These are phyloP conservation scores for Dictyophora rubrovolvata DNA, from an alignment of 768 basidiomycete species.

Conservation along the genomic window DNA sequence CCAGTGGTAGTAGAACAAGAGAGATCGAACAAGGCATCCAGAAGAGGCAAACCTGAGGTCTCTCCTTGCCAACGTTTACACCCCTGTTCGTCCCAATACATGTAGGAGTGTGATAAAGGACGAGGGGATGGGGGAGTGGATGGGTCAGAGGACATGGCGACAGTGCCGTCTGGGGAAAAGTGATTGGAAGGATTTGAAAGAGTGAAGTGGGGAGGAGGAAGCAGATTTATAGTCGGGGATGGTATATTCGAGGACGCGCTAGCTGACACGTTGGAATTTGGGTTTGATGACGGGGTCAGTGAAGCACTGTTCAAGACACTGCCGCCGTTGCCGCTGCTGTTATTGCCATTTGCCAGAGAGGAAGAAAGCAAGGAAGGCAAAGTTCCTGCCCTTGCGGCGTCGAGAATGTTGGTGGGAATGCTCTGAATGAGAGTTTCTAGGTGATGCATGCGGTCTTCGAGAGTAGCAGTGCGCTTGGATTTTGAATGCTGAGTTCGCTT, in stretches of 20 bases:
- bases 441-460: constrained; percentile 85
- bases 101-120: constrained; percentile 65
- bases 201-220: constrained; percentile 30
- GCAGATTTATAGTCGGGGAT: not conserved
- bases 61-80: constrained; percentile 89
- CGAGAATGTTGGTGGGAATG: constrained; percentile 72
- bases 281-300: constrained; percentile 33
- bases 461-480: constrained; percentile 78
- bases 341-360: constrained; percentile 59
- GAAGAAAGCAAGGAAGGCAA: constrained; percentile 72
- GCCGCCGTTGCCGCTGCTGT: constrained; percentile 22
- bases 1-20: constrained; percentile 22
- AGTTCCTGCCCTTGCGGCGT: constrained; percentile 42
- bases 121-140: constrained; percentile 24
- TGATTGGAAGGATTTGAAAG: constrained; percentile 5
- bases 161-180: not conserved
- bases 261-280: constrained; percentile 38
- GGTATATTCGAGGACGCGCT: constrained; percentile 16
- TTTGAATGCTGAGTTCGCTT: constrained; percentile 82
- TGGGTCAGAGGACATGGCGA: not conserved
- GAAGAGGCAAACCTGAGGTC: constrained; percentile 81
- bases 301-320: constrained; percentile 39
- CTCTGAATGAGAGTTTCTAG: constrained; percentile 78
- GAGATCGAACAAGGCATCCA: constrained; percentile 73
- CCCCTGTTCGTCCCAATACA: constrained; percentile 82